Evolutionary conservation across 106 monocot genomes (phyloP).

Genomic region (Chionographis japonica): DNA sequence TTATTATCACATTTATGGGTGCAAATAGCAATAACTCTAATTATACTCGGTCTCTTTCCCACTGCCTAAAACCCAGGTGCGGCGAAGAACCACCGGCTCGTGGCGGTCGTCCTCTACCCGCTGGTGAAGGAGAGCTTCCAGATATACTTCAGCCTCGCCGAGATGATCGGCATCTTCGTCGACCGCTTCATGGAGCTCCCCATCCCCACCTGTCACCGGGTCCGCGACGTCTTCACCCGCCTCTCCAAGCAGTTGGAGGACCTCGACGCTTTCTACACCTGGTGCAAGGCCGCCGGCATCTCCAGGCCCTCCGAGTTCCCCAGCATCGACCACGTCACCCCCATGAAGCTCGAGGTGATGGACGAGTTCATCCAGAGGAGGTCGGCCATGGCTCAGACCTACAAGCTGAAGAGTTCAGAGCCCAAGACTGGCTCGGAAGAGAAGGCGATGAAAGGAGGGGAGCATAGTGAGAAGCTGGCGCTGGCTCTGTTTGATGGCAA

Average conservation of each 20-base stretch:
- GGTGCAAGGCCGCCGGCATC: constrained; percentile 53
- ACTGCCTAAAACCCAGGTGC: constrained; percentile 29
- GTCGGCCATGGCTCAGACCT: constrained; percentile 13
- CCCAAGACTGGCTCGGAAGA: constrained; percentile 6
- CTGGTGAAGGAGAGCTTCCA: constrained; percentile 90
- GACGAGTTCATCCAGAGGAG: constrained; percentile 79
- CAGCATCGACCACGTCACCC: constrained; percentile 55
- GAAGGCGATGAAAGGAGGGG: constrained; percentile 21
- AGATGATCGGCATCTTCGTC: constrained; percentile 58
- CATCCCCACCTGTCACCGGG: constrained; percentile 46
- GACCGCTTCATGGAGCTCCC: constrained; percentile 73
- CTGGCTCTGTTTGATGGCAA: constrained; percentile 58
- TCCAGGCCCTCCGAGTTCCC: constrained; percentile 76
- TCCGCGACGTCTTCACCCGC: constrained; percentile 52
- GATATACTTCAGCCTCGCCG: constrained; percentile 55
- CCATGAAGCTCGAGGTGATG: constrained; percentile 70
- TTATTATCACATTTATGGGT: too few relatives aligned
- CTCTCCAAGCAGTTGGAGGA: constrained; percentile 83
- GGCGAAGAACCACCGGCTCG: constrained; percentile 62
- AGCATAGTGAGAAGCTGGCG: constrained; percentile 45
- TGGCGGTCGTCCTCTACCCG: constrained; percentile 69
- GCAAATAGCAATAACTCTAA: too few relatives aligned
- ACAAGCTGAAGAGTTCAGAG: background rate
- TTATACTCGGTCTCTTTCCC: too few relatives aligned
- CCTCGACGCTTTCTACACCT: constrained; percentile 54